These are phyloP conservation scores for Ustilago crameri DNA, from an alignment of 1,284 basidiomycete genomes.

Conservation along the genomic window DNA sequence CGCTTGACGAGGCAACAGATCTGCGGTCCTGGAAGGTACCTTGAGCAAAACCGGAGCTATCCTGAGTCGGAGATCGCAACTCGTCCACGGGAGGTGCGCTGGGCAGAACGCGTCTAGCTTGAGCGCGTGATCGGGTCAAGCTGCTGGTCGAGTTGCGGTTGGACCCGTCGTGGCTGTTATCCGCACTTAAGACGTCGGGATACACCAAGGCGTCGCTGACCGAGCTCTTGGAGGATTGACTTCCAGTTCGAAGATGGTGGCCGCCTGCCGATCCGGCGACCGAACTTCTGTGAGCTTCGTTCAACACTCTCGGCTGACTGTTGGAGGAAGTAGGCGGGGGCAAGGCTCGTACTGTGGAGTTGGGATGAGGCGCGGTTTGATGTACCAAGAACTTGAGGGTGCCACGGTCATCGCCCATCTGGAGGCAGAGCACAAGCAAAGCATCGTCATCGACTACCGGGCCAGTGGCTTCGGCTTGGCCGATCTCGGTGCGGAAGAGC, in stretches of 20 bases:
- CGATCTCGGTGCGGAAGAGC: slow-evolving; percentile 66
- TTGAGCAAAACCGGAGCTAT: slow-evolving; percentile 6
- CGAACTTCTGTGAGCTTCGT: slow-evolving; percentile 25
- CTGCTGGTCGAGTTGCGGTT: slow-evolving; percentile 46
- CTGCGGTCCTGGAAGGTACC: slow-evolving; percentile 29
- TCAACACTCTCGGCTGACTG: slow-evolving; percentile 25
- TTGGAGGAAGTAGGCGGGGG: slow-evolving; percentile 41
- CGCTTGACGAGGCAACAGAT: slow-evolving; percentile 40
- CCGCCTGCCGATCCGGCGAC: slow-evolving; percentile 19
- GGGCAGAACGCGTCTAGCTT: slow-evolving; percentile 41
- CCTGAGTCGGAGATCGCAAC: slow-evolving; percentile 32
- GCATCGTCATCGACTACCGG: slow-evolving; percentile 64
- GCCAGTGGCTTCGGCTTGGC: slow-evolving; percentile 52
- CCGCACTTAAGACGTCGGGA: slow-evolving; percentile 30
- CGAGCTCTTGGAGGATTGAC: slow-evolving; percentile 56
- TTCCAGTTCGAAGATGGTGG: slow-evolving; percentile 47
- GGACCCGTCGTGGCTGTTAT: slow-evolving; percentile 27
- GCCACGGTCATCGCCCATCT: slow-evolving; percentile 65
- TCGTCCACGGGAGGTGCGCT: slow-evolving; percentile 41
- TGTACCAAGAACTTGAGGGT: slow-evolving; percentile 65
- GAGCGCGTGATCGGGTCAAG: slow-evolving; percentile 48
- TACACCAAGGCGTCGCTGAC: slow-evolving; percentile 47
- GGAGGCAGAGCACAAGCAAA: slow-evolving; percentile 63
- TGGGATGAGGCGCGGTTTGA: slow-evolving; percentile 42
- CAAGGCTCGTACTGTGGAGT: slow-evolving; percentile 42